Conservation (phyloP, 2,329 filamentous ascomycete species). For the Claviceps sp. region DNA sequence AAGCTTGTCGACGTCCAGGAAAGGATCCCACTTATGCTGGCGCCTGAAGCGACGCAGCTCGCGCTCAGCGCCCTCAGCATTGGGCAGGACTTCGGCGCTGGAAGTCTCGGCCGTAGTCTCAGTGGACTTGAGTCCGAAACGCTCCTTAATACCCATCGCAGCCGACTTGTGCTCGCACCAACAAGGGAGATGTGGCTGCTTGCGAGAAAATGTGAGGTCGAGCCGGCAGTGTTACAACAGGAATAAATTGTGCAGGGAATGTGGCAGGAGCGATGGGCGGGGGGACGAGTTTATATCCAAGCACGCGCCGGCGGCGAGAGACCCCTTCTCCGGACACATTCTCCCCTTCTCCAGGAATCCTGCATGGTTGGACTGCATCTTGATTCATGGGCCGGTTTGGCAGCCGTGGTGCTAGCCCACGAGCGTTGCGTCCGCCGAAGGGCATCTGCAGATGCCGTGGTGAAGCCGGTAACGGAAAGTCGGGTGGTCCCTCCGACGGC, state of each 20-base stretch:
- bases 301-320: neutral
- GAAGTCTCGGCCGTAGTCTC: slow-evolving; percentile 8
- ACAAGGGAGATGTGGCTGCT: neutral
- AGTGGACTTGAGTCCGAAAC: slow-evolving; percentile 9
- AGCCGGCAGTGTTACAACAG: neutral
- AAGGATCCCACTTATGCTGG: slow-evolving; percentile 43
- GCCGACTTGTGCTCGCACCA: neutral
- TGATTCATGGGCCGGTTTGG: neutral
- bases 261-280: neutral
- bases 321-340: neutral
- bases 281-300: slow-evolving; percentile 5
- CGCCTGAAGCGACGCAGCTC: slow-evolving; percentile 30
- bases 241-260: neutral
- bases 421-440: neutral
- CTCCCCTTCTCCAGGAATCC: neutral
- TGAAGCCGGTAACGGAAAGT: neutral
- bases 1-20: slow-evolving; percentile 37
- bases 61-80: slow-evolving; percentile 9
- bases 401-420: neutral
- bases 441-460: too few relatives aligned
- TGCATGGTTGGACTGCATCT: neutral
- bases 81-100: slow-evolving; percentile 10
- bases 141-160: slow-evolving; percentile 12
- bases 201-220: neutral
- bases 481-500: neutral